Evolutionary conservation across 139 green algal genomes (phyloP), one percentile per base, ranked within the genome.

Genomic region (Nannochloris sp.): DNA sequence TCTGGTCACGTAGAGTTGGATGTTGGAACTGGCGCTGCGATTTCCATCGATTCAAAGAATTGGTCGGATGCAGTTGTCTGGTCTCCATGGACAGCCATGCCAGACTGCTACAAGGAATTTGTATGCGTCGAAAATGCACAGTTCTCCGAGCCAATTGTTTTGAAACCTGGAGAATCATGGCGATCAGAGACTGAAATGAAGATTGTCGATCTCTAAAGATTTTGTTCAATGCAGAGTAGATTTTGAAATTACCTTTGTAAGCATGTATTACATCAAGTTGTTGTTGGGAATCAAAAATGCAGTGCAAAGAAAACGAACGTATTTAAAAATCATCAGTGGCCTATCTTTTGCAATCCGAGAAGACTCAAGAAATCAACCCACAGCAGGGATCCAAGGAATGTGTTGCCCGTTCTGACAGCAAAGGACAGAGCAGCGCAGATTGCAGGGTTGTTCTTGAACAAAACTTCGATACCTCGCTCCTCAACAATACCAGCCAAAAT

Each of bases 361-460:
- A 94, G 61, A 6, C 82, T 72, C n/a, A 91, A 61, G 59, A 85
- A 95, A 64, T 96, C 89, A 33, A 96, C 89, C 92, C 89, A 97
- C 67, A 97, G 76, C 44, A 97, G 78, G 9, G 78, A 90, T 30
- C 82, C 84, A 28, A 89, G 61, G 69, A 89, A 89, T 9, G 84
- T 89, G 76, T 91, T 91, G 48, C 57, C 77, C 9, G 80, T 90
- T 63, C 62, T 50, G 61, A 94, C 71, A 3, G 89, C 61, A 46
- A 95, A 89, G 36, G 86, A 88, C 12, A 95, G 76, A n/a, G 73
- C 61, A 36, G 76, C 66, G 69, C 87, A 89, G 48, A 92, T 43
- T 62, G 76, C 59, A 14, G 78, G 79, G 49, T 85, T 82, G 61
- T 66, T 72, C 16, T 69, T 61, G 66, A 96, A 92, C 16, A 89